Evolutionary conservation across 768 basidiomycete species (phyloP), one percentile per base, ranked within the genome.

Genomic region (Chalciporus pseudorubinellus): DNA sequence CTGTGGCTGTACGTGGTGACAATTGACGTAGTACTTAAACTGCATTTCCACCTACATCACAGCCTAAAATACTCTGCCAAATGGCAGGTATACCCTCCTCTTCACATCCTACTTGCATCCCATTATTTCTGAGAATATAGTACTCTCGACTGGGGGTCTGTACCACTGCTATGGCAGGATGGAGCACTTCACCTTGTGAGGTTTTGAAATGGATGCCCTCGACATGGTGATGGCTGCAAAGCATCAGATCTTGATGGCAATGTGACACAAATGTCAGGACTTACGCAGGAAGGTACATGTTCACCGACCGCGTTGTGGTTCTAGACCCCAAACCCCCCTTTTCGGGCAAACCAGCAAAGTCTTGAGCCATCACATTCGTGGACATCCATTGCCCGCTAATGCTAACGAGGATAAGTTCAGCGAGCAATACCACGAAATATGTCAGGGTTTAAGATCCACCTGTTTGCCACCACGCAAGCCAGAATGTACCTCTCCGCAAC

Each of bases 31-130:
- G 1, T 26, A 26, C 9, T 11, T n/a, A 19, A 24, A 39, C 14
- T 10, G 9, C 39, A 36, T 3, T 36, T 19, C 44, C 21, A 48
- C 28, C 21, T 18, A 12, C 18, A 31, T 76, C 66, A 53, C 87
- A 88, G 1, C 73, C 69, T 11, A 90, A 47, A 36, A 88, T 59
- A 44, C 72, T 56, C 74, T 75, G 82, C 88, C 88, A 91, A 10
- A 84, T 71, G 4, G 59, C 51, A 7, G 77, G 76, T 21, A 90
- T 73, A 0, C 87, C 88, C 7, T 87, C 85, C 58, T 91, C 88
- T 64, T 92, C 89, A 48, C 73, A 75, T 7, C 89, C 89, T 13
- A 91, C 74, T 57, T 86, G 81, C 81, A 88, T 83, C 14, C 89
- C 89, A 48, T 87, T 90, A 52, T 89, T 85, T 48, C 76, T 79